A percentile compares a stretch with the other conserved stretches of the same genome.
These are phyloP conservation scores for Penicillium manginii DNA, from an alignment of 495 filamentous ascomycete species.

Conservation along the genomic window DNA sequence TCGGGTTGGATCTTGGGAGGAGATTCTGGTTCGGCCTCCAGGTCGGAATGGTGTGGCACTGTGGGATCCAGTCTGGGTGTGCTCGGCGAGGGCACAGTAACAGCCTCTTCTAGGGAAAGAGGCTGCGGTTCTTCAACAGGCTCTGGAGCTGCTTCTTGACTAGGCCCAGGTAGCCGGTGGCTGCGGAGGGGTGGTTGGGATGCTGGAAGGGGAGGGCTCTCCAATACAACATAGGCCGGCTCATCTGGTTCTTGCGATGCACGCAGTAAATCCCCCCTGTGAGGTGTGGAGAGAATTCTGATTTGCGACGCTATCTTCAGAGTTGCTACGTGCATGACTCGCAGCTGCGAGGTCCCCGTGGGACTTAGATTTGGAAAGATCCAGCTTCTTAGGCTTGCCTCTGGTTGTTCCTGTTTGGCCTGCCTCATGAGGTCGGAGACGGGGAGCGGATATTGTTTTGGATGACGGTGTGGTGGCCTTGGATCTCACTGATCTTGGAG, in stretches of 20 bases:
- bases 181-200: constrained; percentile 19
- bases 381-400: constrained; percentile 42
- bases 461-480: constrained; percentile 37
- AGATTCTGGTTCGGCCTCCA: constrained; percentile 12
- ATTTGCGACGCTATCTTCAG: constrained; percentile 30
- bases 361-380: constrained; percentile 40
- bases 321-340: constrained; percentile 31
- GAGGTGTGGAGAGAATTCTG: constrained; percentile 26
- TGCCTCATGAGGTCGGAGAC: constrained; percentile 36
- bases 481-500: constrained; percentile 41
- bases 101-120: constrained; percentile 18
- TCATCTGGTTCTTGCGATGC: constrained; percentile 66
- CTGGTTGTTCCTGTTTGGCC: constrained; percentile 32
- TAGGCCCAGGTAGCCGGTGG: constrained; percentile 6
- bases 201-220: constrained; percentile 30
- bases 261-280: constrained; percentile 46
- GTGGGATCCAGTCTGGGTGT: constrained; percentile 2
- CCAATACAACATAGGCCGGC: constrained; percentile 27
- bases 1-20: constrained; percentile 21
- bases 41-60: constrained; percentile 12
- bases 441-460: constrained; percentile 31
- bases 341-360: constrained; percentile 28
- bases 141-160: constrained; percentile 7
- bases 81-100: constrained; percentile 9
- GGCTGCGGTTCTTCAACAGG: constrained; percentile 20